Evolutionary conservation across 208 protist genomes (phyloP), one percentile per base, ranked within the genome.

Genomic region (Acanthamoeba rhysodes): DNA sequence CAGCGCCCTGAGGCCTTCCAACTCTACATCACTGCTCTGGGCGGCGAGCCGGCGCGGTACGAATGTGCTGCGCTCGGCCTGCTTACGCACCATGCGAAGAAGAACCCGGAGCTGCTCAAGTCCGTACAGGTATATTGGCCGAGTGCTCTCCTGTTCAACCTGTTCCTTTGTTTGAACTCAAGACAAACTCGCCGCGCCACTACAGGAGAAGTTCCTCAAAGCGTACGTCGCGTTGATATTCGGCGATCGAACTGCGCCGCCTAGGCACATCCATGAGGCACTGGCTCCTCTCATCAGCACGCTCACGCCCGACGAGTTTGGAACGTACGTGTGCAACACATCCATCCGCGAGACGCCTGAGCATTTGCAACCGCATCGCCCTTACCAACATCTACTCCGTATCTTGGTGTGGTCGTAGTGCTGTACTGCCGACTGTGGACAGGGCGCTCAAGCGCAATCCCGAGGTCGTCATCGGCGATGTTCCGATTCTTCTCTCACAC

Each of bases 181-280:
- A 45, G 34, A 37, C 20, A 22, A 6, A 18, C 64, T 53, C 14
- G 32, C 32, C n/a, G 29, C 41, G 41, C 53, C 32, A 50, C 50
- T 24, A 37, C 50, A 95, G 92, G 62, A 45, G 22, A 95, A 95
- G 92, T 95, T 88, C 62, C 57, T 95, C 48, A 87, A 95, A 55
- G 50, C 53, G 70, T 95, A 84, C 45, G 74, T 95, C 32, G 62
- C 92, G 74, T 87, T 95, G 74, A 87, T 95, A 59, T 95, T 95
- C 92, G 68, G 72, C 62, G 92, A 95, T n/a, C 34, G 92, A 18
- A 95, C 92, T 95, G 92, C 92, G 62, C 74, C 92, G 34, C 68
- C 92, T 34, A 37, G 50, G 70, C 50, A 87, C 32, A 48, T 24
- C 22, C 92, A 95, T 50, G 68, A 82, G 41, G 45, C 45, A 27